phyloP scores from a whole-genome alignment of 2,329 filamentous ascomycete species.

The Aspergillus sp. region DNA sequence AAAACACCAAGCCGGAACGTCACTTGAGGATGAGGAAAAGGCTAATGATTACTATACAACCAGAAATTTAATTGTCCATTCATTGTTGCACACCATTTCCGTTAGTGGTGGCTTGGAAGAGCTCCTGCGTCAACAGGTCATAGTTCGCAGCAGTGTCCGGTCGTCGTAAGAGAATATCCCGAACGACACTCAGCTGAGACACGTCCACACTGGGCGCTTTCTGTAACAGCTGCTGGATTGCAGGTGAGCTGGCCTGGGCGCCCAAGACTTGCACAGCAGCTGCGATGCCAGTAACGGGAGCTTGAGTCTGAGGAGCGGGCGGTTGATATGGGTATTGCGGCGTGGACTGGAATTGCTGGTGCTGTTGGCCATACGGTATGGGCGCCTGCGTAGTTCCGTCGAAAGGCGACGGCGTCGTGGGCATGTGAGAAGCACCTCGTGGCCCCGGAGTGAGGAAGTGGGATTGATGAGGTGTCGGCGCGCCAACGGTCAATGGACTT shows the following conservation, averaged over 20 bases:
- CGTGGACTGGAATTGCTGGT: conserved; percentile 15
- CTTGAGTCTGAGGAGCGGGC: conserved; percentile 15
- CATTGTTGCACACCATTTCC: conserved; percentile 24
- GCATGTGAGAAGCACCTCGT: conserved; percentile 18
- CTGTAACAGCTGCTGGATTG: conserved; percentile 67
- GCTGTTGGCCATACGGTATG: conserved; percentile 18
- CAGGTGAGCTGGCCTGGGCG: conserved; percentile 60
- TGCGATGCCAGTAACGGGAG: conserved; percentile 48
- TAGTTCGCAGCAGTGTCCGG: conserved; percentile 64
- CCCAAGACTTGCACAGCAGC: conserved; percentile 66
- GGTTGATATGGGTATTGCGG: conserved; percentile 26
- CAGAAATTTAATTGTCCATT: conserved; percentile 10
- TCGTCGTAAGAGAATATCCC: conserved; percentile 65
- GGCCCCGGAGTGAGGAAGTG: conserved; percentile 26
- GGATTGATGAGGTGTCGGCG: conserved; percentile 28
- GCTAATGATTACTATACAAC: conserved; percentile 18
- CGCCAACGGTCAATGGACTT: conserved; percentile 32
- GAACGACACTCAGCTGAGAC: conserved; percentile 73
- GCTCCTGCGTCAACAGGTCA: conserved; percentile 41
- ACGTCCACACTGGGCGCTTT: conserved; percentile 67
- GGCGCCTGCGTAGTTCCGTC: conserved; percentile 14
- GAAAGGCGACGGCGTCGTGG: conserved; percentile 24
- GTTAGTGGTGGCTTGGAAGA: conserved; percentile 38
- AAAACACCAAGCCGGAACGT: conserved; percentile 11
- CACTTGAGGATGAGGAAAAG: not conserved